Evolutionary conservation across 2,329 filamentous ascomycete species (phyloP).

Genomic region (Aspergillus melleus): DNA sequence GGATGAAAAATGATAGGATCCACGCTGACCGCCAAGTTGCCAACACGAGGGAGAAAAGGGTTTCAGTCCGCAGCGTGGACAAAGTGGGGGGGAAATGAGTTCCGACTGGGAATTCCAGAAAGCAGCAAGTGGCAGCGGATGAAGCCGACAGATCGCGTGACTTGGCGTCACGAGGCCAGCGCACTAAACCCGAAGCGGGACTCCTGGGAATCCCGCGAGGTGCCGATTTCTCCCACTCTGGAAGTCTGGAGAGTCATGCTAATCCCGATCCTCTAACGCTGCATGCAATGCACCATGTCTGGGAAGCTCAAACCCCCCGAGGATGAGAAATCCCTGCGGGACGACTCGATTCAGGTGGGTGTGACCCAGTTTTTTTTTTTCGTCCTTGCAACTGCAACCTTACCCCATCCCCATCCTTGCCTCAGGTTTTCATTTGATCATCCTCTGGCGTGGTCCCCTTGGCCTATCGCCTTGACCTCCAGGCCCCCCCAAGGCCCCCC

Average conservation of each 20-base stretch:
- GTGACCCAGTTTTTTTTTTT: not conserved
- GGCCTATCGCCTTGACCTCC: not conserved
- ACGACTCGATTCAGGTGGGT: conserved; percentile 4
- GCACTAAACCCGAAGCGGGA: not conserved
- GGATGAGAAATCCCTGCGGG: conserved; percentile 1
- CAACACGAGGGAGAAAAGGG: too few relatives aligned
- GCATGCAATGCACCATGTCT: not conserved
- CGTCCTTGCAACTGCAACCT: not conserved
- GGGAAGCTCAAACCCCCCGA: not conserved
- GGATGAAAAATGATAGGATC: too few relatives aligned
- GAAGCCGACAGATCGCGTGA: not conserved
- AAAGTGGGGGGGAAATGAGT: not conserved
- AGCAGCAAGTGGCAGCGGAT: not conserved
- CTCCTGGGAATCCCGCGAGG: not conserved
- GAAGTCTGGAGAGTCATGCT: not conserved
- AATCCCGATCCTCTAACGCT: not conserved
- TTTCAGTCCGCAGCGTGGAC: not conserved
- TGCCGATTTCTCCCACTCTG: not conserved
- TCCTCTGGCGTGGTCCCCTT: not conserved
- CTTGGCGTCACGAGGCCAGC: not conserved
- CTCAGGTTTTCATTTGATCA: not conserved
- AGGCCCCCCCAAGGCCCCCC: too few relatives aligned
- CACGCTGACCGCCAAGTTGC: too few relatives aligned
- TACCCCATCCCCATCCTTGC: not conserved
- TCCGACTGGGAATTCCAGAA: not conserved